Base-by-base conservation (phyloP, 768 basidiomycete genomes). In the Solioccasus polychromus region DNA sequence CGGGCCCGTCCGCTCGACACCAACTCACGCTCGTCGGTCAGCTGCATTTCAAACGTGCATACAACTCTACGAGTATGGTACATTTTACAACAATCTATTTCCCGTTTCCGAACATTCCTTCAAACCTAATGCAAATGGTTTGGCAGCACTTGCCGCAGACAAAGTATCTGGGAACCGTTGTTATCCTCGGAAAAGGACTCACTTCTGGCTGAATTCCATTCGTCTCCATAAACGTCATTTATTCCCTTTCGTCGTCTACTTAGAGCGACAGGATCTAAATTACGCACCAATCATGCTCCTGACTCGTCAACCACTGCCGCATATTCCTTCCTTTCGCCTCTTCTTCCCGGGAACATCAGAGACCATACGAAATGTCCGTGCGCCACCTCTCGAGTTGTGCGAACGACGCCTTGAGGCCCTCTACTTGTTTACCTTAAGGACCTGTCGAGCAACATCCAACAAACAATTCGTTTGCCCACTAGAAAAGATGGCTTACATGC, bases 301-400 rank as follows among this genome's bases (percentile, higher is more conserved):
- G 31, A 86, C 88, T 8, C 75, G 82, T 35, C 70, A 72, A 20
- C 84, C 86, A 14, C 68, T 91, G 7, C 87, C 89, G 3, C 55
- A 66, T 19, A 57, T 91, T 18, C 59, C 70, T 3, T 54, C 63
- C 26, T 80, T 91, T 64, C 71, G 72, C 37, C 61, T 92, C 6
- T 91, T 84, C 63, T 75, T 75, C 41, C 71, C 75, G 3, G 79
- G 80, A 0, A 51, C 68, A 6, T 63, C 75, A 0, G 59, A 74
- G 23, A 60, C 54, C 2, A 66, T 85, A 25, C 65, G 63, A 30
- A 70, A 80, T 30, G 59, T 63, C 35, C 75, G 68, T 42, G 78
- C 71, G 14, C 70, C 71, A 1, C 75, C 81, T 11, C 60, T 92
- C 42, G 51, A 64, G 14, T 42, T 86, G 8, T 69, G 77, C 28